A percentile compares a stretch with the other conserved stretches of the same genome.
phyloP scores from a whole-genome alignment of 306 rosid species.

The Fagus crenata region DNA sequence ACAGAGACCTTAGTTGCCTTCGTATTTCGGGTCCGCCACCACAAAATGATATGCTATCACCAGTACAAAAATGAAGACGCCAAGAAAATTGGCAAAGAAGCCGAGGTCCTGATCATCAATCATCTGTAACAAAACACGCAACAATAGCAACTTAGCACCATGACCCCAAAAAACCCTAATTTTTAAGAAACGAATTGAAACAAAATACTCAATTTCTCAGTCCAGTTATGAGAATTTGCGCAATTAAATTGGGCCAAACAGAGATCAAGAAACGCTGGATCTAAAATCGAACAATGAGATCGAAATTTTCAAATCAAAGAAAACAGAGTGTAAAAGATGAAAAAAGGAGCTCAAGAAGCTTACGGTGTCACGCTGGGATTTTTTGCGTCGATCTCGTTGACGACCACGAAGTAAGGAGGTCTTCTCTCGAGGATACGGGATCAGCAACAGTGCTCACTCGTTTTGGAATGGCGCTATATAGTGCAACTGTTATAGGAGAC shows the following conservation, averaged over 20 bases:
- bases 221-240: neutral
- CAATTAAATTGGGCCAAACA: neutral
- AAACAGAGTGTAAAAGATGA: neutral
- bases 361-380: neutral
- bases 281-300: slow-evolving; percentile 1
- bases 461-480: no score
- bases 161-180: neutral
- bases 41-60: no score
- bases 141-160: slow-evolving; percentile 15
- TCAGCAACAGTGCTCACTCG: no score
- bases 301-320: neutral
- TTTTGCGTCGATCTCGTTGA: neutral
- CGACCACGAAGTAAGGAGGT: neutral
- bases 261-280: neutral
- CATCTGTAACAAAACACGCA: slow-evolving; percentile 51
- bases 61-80: no score
- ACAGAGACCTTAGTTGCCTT: slow-evolving; percentile 46
- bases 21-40: no score
- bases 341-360: neutral
- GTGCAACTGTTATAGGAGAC: no score
- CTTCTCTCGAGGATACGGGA: no score
- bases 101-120: slow-evolving; percentile 88
- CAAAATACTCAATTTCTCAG: neutral
- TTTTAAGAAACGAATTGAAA: no score
- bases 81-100: no score